These are phyloP conservation scores for Corynespora cassiicola DNA, from an alignment of 2,329 filamentous ascomycete species.

Conservation along the genomic window DNA sequence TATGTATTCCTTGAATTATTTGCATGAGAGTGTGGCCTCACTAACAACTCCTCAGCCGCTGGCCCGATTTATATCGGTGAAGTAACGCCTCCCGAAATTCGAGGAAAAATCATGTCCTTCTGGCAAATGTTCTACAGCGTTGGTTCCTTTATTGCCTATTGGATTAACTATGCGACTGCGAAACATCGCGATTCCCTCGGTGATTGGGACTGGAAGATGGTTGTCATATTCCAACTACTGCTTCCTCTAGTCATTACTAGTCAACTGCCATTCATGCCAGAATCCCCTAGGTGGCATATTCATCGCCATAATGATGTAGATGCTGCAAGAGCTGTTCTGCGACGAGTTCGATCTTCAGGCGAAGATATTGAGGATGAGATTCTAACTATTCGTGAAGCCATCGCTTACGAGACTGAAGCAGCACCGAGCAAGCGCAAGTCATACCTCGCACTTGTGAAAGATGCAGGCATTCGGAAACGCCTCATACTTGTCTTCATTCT, in stretches of 20 bases:
- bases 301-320: constrained; percentile 64
- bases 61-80: constrained; percentile 74
- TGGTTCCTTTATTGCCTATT: constrained; percentile 66
- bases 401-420: constrained; percentile 74
- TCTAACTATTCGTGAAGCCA: constrained; percentile 66
- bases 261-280: constrained; percentile 65
- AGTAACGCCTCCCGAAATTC: constrained; percentile 65
- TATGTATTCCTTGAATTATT: constrained; percentile 31
- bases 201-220: constrained; percentile 73
- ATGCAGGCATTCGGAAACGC: constrained; percentile 69
- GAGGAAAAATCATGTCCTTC: constrained; percentile 69
- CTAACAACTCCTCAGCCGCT: constrained; percentile 59
- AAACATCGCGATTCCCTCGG: constrained; percentile 61
- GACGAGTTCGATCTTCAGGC: constrained; percentile 64
- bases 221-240: constrained; percentile 73
- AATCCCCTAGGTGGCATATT: constrained; percentile 71
- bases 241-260: constrained; percentile 66
- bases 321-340: constrained; percentile 61
- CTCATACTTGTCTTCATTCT: constrained; percentile 68
- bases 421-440: constrained; percentile 61
- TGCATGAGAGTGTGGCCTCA: no score
- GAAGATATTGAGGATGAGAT: constrained; percentile 71
- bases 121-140: constrained; percentile 70
- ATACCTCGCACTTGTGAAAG: constrained; percentile 71
- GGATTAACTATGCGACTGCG: constrained; percentile 68